Percentiles rank a stretch among this genome's conserved stretches.
Conservation (phyloP, 306 rosid genomes). For the Adenanthera pavonina region DNA sequence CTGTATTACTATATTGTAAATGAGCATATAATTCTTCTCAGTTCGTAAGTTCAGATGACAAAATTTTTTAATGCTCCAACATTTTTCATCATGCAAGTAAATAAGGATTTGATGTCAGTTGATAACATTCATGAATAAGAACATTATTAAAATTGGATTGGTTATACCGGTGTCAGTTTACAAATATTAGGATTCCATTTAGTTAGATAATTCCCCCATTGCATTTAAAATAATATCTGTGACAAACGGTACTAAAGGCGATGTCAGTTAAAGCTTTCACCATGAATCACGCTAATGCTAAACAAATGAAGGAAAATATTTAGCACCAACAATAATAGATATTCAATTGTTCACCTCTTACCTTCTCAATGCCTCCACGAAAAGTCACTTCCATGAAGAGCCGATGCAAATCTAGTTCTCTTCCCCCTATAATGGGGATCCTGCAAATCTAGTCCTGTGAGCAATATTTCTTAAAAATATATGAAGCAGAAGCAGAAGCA, state of each 20-base stretch:
- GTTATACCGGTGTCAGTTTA: neutral
- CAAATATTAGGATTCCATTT: neutral
- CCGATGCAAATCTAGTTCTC: conserved; percentile 75
- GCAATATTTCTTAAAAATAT: conserved; percentile 6
- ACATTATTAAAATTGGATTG: neutral
- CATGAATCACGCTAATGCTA: neutral
- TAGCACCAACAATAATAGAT: neutral
- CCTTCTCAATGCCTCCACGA: conserved; percentile 85
- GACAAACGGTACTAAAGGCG: neutral
- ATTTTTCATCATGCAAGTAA: neutral
- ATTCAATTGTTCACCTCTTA: conserved; percentile 40
- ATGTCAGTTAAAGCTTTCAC: neutral
- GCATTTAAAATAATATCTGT: neutral
- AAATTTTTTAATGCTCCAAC: neutral
- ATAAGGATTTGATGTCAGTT: neutral
- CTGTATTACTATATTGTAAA: neutral
- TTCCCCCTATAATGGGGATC: conserved; percentile 87
- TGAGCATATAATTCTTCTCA: neutral
- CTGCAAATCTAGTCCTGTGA: conserved; percentile 39
- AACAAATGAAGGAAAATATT: conserved; percentile 12
- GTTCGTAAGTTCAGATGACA: neutral
- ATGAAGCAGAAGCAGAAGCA: neutral
- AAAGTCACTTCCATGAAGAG: conserved; percentile 82
- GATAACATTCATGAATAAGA: neutral
- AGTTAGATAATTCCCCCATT: neutral